A percentile compares a stretch with the other conserved stretches of the same genome.
Conservation (phyloP, 257 asterid genomes). For the Solanum habrochaites region DNA sequence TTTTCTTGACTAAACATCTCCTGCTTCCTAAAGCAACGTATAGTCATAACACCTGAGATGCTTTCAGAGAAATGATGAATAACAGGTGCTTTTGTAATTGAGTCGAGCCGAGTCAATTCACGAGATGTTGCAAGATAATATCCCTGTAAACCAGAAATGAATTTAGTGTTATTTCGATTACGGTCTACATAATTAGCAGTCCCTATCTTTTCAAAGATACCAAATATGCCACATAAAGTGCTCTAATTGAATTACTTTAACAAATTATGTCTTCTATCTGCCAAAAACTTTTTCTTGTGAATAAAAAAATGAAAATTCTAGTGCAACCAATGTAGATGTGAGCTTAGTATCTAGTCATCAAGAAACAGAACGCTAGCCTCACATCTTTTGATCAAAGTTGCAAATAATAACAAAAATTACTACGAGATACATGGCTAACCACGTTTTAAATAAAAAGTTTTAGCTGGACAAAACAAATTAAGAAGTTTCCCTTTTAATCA, state of each 20-base stretch:
- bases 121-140: conserved; percentile 85
- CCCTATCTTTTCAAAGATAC: background rate
- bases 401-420: background rate
- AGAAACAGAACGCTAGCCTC: background rate
- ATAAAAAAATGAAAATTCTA: background rate
- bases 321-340: background rate
- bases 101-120: conserved; percentile 84
- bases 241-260: background rate
- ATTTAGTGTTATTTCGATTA: background rate
- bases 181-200: background rate
- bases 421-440: background rate
- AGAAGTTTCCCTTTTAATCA: background rate
- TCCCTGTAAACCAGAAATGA: conserved; percentile 39
- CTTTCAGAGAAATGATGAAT: conserved; percentile 96
- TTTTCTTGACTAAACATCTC: conserved; percentile 59
- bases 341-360: background rate
- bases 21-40: conserved; percentile 82
- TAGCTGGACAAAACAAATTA: background rate
- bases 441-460: background rate
- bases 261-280: background rate
- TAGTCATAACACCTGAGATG: conserved; percentile 85
- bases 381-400: background rate
- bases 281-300: background rate
- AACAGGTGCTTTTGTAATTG: conserved; percentile 93
- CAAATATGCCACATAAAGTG: background rate